A percentile compares a stretch with the other conserved stretches of the same genome.
phyloP scores from a whole-genome alignment of 2,329 filamentous ascomycete species.

The Aspergillus candidus region DNA sequence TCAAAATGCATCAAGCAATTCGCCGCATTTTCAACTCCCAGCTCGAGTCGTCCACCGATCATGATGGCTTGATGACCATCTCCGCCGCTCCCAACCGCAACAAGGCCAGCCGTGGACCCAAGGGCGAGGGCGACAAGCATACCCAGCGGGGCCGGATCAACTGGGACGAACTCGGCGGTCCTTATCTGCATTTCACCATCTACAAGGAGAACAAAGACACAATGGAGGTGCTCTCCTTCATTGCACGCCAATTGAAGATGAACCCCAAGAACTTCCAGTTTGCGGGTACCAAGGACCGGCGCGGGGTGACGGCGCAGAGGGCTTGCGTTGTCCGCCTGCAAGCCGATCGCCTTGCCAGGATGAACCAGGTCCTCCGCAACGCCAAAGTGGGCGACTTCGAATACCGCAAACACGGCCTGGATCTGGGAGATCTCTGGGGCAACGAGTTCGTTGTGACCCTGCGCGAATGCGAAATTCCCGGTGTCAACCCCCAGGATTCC shows the following conservation, averaged over 20 bases:
- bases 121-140: conserved; percentile 16
- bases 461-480: conserved; percentile 68
- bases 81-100: conserved; percentile 39
- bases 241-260: conserved; percentile 67
- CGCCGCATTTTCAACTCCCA: conserved; percentile 73
- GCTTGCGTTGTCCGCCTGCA: conserved; percentile 61
- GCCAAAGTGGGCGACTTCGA: conserved; percentile 71
- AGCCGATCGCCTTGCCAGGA: conserved; percentile 56
- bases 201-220: conserved; percentile 98
- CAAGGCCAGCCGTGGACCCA: conserved; percentile 24
- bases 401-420: conserved; percentile 64
- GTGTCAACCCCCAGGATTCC: conserved; percentile 37
- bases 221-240: conserved; percentile 77
- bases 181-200: conserved; percentile 82
- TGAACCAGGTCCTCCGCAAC: conserved; percentile 58
- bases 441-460: conserved; percentile 93
- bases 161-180: conserved; percentile 65
- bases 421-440: conserved; percentile 75
- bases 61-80: conserved; percentile 61
- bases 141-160: conserved; percentile 40
- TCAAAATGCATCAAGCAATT: conserved; percentile 59
- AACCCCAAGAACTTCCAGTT: conserved; percentile 66
- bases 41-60: conserved; percentile 70
- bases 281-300: conserved; percentile 85
- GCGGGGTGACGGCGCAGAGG: conserved; percentile 78